Base-by-base conservation (phyloP, 2,329 filamentous ascomycete species). In the Fusarium citri region DNA sequence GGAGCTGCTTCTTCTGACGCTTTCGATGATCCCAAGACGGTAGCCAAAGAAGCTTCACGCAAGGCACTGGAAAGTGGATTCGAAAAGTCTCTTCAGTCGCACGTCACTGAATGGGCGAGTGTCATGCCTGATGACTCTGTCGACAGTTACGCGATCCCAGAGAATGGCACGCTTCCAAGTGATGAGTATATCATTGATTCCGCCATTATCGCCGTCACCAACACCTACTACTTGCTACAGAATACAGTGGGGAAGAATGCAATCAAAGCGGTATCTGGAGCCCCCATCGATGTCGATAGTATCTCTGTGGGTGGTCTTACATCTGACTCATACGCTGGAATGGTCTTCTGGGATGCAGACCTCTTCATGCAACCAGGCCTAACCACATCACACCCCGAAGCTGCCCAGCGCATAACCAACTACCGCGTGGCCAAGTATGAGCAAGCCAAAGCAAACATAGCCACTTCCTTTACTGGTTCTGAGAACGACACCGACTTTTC, bases 331-430 rank as follows among this genome's bases (percentile, higher is more conserved):
- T 60, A 60, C 5, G 58, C 58, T 3, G 58, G 58, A 6, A 2
- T 59, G 2, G 22, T 60, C 5, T 60, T 60, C 16, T 60, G 58
- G 58, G 58, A 60, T 6, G 58, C 58, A 0, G 58, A 60, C 10
- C 54, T 60, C 9, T 60, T 59, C 1, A 60, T 60, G 58, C 58
- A 60, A 28, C 58, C 58, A 2, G 54, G 58, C 6, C 54, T 60
- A 4, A 59, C 54, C 9, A 43, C 58, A 3, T 60, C 58, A 0
- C 58, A 60, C 5, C 58, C 58, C 0, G 58, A 60, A 43, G 54
- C 58, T 2, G 58, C 58, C 3, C 58, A 59, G 6, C 54, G 58
- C 3, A 49, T 59, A n/a, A 59, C 54, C 0, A 60, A 60, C n/a
- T 60, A 60, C 1, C 58, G 58, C 3, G 58, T 60, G 0, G 54